Base-by-base conservation (phyloP, 305 asterid species). In the Salvia sclarea region DNA sequence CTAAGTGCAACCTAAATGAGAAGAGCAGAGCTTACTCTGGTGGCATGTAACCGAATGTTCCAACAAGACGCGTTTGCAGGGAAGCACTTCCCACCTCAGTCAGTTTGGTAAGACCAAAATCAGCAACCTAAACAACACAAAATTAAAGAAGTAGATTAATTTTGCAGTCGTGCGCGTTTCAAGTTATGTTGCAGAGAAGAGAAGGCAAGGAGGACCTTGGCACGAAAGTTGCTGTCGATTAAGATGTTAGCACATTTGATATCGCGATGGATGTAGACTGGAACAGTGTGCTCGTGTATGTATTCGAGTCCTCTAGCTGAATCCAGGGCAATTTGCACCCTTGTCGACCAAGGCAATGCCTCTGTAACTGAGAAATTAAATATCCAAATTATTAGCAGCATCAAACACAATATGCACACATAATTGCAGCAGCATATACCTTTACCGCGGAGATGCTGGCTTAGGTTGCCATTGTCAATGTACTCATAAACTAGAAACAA, bases 251-350 rank as follows among this genome's bases (percentile, higher is more conserved):
- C 87, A 40, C 94, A 63, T 74, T 91, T 91, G 62, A 89, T 87
- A 62, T 91, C 96, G 0, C 98, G 94, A 61, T 91, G 98, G 44
- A 91, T 87, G 61, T 91, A 91, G 55, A 89, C 83, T 3, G 95
- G 98, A 68, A 91, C 94, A 0, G 98, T 89, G 77, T 91, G 96
- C 71, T 89, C 98, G 24, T 91, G 98, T 54, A 91, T 91, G 84
- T 91, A 89, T 77, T 91, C 98, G 11, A 91, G 96, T 35, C 96
- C 98, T 85, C 98, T 83, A 4, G 98, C 98, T 4, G 98, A 88
- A 81, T 91, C 98, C 14, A 91, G 94, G 48, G 96, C 96, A 16
- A 91, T 86, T 80, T 87, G 90, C 66, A 91, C 78, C 82, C 98
- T 83, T n/a, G 82, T 80, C 17, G 86, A 49, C 98, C 98, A 91